Evolutionary conservation across 2,329 filamentous ascomycete genomes (phyloP), one percentile per base, ranked within the genome.

Genomic region (Cladosporium sp.): DNA sequence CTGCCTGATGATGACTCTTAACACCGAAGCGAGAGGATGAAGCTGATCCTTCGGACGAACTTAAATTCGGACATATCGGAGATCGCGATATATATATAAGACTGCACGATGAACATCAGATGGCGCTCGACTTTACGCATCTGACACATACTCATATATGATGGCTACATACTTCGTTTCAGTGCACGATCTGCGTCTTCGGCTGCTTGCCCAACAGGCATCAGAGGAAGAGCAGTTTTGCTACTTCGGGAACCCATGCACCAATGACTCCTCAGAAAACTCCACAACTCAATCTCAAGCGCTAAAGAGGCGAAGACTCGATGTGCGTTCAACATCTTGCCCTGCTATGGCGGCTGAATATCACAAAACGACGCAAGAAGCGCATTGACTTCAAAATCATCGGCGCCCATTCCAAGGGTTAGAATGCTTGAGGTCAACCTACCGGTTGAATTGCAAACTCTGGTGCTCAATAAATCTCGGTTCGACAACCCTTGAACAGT

Each of bases 121-220:
- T 25, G 4, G 10, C 6, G 15, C 10, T 7, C 15, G 25, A 17
- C 13, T 5, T 25, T 45, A 3, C 24, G 10, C 5, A 22, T 17
- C 4, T 24, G 4, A 15, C 42, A 28, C 15, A 17, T 7, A 17
- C 10, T 17, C 10, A 35, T 8, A 48, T 9, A 54, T 8, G 19
- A 53, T 59, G 51, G 35, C 54, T 13, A 57, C 54, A 12, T 50
- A 49, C 24, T 40, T 24, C 35, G 5, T 57, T 25, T 50, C 54
- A 9, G 8, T 57, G 10, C 44, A 57, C 17, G 22, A 13, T 2
- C 54, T 57, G 4, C n/a, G 35, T 6, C 45, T 20, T 5, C 34
- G 42, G 15, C 42, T 45, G 32, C 15, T 20, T 40, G 9, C 35
- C n/a, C 13, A 35, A 19, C 13, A 20, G 7, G 9, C 3, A 36